phyloP scores from a whole-genome alignment of 2,329 filamentous ascomycete species.

The Trichophyton equinum region DNA sequence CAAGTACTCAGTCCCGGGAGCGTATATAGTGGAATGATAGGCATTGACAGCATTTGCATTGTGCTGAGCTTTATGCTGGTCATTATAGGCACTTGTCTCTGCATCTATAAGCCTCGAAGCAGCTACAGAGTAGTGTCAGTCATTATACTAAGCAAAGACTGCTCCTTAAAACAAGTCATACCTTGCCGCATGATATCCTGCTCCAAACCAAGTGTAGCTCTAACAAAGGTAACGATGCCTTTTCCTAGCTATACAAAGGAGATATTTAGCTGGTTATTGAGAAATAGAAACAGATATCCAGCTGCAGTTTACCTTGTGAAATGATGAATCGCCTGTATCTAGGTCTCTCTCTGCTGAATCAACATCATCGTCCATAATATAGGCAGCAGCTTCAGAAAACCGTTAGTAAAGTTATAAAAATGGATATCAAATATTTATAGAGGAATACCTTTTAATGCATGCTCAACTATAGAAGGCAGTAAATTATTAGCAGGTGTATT shows the following conservation, averaged over 20 bases:
- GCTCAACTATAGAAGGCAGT: slow-evolving; percentile 21
- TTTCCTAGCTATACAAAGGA: slow-evolving; percentile 49
- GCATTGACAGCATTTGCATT: slow-evolving; percentile 40
- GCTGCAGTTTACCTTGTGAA: slow-evolving; percentile 52
- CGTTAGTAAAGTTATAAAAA: background rate
- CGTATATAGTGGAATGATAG: slow-evolving; percentile 55
- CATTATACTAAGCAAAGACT: background rate
- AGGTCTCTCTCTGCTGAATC: slow-evolving; percentile 66
- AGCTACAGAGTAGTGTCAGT: slow-evolving; percentile 36
- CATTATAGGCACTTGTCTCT: slow-evolving; percentile 62
- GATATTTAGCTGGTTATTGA: background rate
- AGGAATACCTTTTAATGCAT: slow-evolving; percentile 32
- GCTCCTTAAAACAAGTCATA: slow-evolving; percentile 18
- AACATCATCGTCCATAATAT: slow-evolving; percentile 84
- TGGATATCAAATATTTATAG: background rate
- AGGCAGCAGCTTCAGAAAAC: slow-evolving; percentile 41
- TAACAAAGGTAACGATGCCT: slow-evolving; percentile 71
- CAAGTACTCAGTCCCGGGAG: slow-evolving; percentile 73
- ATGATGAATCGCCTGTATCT: slow-evolving; percentile 63
- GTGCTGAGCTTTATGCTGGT: slow-evolving; percentile 62
- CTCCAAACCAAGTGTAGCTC: slow-evolving; percentile 79
- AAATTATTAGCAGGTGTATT: slow-evolving; percentile 14
- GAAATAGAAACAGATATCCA: background rate
- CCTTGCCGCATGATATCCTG: slow-evolving; percentile 76
- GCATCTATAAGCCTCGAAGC: slow-evolving; percentile 58